Conservation (phyloP, 2,329 filamentous ascomycete species). For the Arthrobotrys megalospora region DNA sequence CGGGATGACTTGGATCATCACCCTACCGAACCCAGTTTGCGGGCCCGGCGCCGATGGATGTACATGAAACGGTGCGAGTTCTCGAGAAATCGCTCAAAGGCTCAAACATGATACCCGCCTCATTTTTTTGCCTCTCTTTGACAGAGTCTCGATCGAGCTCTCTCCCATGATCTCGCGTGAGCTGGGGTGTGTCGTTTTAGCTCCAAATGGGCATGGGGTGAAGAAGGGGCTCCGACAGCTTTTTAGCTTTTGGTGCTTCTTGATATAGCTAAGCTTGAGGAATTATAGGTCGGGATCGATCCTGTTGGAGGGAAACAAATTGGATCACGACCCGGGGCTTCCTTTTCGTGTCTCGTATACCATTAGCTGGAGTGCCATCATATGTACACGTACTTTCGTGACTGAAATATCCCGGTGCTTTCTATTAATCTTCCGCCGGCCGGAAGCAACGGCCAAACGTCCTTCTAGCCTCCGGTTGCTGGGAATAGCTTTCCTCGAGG, state of each 20-base stretch:
- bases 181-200: slow-evolving; percentile 19
- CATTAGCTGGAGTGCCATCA: background rate
- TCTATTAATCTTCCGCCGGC: slow-evolving; percentile 44
- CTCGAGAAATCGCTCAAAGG: slow-evolving; percentile 56
- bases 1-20: slow-evolving; percentile 22
- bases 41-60: slow-evolving; percentile 13
- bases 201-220: slow-evolving; percentile 12
- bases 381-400: slow-evolving; percentile 11
- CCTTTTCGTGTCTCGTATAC: slow-evolving; percentile 23
- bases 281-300: slow-evolving; percentile 31
- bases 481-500: slow-evolving; percentile 29
- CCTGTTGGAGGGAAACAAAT: slow-evolving; percentile 28
- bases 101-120: slow-evolving; percentile 53
- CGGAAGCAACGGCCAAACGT: slow-evolving; percentile 52
- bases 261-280: slow-evolving; percentile 32
- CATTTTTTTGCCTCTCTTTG: slow-evolving; percentile 40
- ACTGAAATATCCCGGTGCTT: slow-evolving; percentile 5
- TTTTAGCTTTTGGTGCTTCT: slow-evolving; percentile 20
- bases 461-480: slow-evolving; percentile 23
- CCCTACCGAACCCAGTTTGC: slow-evolving; percentile 20
- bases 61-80: slow-evolving; percentile 56
- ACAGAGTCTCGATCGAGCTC: slow-evolving; percentile 23
- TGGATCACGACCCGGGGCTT: slow-evolving; percentile 20
- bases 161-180: slow-evolving; percentile 27
- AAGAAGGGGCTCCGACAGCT: slow-evolving; percentile 33